Evolutionary conservation across 805 yeast species (phyloP), one percentile per base, ranked within the genome.

Genomic region (Suhomyces sp.): DNA sequence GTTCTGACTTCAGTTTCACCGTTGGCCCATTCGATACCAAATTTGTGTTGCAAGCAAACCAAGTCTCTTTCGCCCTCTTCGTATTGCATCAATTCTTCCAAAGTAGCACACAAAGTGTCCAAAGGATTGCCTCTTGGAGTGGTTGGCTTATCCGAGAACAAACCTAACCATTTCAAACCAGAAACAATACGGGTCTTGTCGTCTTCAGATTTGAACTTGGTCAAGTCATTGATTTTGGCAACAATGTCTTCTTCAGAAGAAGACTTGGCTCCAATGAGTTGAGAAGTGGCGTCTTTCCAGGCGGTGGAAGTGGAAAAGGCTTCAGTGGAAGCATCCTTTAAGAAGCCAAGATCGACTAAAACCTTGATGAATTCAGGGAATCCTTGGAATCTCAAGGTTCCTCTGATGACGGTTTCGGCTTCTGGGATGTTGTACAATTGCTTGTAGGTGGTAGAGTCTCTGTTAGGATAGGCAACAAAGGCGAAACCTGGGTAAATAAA

Each of bases 291-390:
- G 53, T 90, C 88, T 59, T 89, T 92, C 99, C 99, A 94, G 46
- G 96, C 79, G 53, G 78, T 72, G 48, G 80, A 72, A 50, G 73
- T 66, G 53, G 79, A 64, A 74, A 92, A 84, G 57, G 79, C 74
- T 54, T 82, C 85, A 56, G 73, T 71, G 57, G 81, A 81, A 25
- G 83, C 86, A 61, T 94, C 99, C 68, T 83, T 85, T 68, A 94
- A 80, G 82, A 94, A 86, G 22, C 97, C 97, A 62, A 91, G 75
- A 73, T 93, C 98, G 53, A 94, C 98, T 47, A 94, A 81, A 44
- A 87, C 97, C 78, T 92, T 92, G 71, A 92, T 86, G 71, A 94
- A 93, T 77, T 93, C 97, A 54, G 98, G 97, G 93, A 94, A 94
- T 47, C 99, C 99, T 78, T 91, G 97, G 84, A 81, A 94, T 78